These are phyloP conservation scores for Barnettozyma californica DNA, from an alignment of 805 yeast genomes.

Conservation along the genomic window DNA sequence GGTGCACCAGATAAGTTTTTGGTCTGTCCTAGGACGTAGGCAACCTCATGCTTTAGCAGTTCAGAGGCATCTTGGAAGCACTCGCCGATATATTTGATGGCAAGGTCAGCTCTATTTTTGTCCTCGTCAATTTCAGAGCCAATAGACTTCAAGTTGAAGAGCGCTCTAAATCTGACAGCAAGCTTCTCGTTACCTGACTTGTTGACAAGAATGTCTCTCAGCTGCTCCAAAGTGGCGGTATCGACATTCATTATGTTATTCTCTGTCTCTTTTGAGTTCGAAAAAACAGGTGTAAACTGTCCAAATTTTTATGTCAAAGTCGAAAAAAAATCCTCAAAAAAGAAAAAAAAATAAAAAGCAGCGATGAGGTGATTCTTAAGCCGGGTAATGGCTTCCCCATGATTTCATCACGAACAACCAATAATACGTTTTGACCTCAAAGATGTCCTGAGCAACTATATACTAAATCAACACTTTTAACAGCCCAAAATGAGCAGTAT, in stretches of 20 bases:
- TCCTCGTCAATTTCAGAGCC: conserved; percentile 66
- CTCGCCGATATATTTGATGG: conserved; percentile 79
- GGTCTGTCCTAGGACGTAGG: conserved; percentile 95
- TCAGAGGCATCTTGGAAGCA: conserved; percentile 80
- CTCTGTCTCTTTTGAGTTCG: background rate
- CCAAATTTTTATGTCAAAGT: background rate
- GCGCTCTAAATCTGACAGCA: conserved; percentile 88
- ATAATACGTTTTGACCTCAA: no score
- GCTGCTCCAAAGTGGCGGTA: conserved; percentile 48
- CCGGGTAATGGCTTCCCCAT: background rate
- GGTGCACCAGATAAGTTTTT: conserved; percentile 77
- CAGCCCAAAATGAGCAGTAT: background rate
- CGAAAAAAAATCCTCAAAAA: background rate
- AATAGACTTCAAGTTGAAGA: conserved; percentile 81
- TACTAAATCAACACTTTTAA: no score
- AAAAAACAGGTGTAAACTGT: background rate
- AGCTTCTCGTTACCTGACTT: conserved; percentile 63
- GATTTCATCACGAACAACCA: background rate
- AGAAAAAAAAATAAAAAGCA: background rate
- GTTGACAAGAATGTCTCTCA: conserved; percentile 67
- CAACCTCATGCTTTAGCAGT: conserved; percentile 93
- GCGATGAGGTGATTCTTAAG: background rate
- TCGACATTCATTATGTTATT: conserved; percentile 27
- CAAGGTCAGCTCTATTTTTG: conserved; percentile 51
- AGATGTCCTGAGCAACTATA: no score